Conservation (phyloP, 2,329 filamentous ascomycete genomes). For the Exophiala phaeomuriformis region DNA sequence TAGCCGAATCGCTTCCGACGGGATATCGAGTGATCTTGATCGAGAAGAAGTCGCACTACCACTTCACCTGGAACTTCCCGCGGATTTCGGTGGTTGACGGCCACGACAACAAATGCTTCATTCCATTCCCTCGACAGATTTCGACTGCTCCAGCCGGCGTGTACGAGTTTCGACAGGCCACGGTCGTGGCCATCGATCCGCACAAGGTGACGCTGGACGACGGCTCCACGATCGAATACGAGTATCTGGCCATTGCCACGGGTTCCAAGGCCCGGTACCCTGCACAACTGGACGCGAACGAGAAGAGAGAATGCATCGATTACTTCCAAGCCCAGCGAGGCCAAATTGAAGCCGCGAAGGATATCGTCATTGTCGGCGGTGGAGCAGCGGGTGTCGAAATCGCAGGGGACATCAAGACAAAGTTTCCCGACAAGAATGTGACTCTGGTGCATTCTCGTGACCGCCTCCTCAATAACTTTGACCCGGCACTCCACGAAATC, state of each 20-base stretch:
- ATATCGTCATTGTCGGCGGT: constrained; percentile 42
- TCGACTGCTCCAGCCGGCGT: constrained; percentile 32
- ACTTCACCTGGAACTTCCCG: constrained; percentile 55
- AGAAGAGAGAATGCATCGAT: constrained; percentile 8
- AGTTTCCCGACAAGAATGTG: constrained; percentile 43
- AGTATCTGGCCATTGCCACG: constrained; percentile 52
- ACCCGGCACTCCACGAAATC: constrained; percentile 15
- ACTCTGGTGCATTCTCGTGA: constrained; percentile 44
- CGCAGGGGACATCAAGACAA: constrained; percentile 44
- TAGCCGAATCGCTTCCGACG: constrained; percentile 45
- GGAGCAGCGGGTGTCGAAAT: constrained; percentile 48
- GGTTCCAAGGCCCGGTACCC: constrained; percentile 36
- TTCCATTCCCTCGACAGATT: constrained; percentile 48
- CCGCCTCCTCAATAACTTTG: constrained; percentile 26
- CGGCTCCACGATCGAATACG: constrained; percentile 45
- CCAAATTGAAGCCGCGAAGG: constrained; percentile 40
- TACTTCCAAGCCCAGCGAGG: constrained; percentile 22
- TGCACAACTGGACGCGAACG: constrained; percentile 6
- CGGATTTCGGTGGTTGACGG: constrained; percentile 51
- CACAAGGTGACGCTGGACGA: constrained; percentile 38
- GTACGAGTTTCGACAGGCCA: constrained; percentile 39
- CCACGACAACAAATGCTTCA: constrained; percentile 54
- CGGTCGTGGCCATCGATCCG: constrained; percentile 36
- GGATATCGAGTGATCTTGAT: constrained; percentile 50
- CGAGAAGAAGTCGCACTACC: constrained; percentile 55